Evolutionary conservation across 192 early-diverging fungal species (phyloP), one percentile per base, ranked within the genome.

Genomic region (Jimgerdemannia flammicorona): DNA sequence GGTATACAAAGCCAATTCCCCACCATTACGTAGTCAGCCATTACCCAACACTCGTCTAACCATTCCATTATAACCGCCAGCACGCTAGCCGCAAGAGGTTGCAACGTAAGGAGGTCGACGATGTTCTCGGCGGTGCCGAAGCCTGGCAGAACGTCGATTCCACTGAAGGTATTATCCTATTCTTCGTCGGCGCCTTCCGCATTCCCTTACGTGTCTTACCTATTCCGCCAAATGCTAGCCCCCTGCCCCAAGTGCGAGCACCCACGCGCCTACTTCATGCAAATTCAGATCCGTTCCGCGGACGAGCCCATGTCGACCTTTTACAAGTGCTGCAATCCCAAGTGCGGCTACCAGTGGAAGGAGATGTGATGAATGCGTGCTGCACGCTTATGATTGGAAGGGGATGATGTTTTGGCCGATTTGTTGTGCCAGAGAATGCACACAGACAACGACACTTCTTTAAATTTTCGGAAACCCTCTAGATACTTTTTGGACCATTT

Each of bases 261-360:
- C 72, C 83, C 84, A 29, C 76, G 86, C 44, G 91, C 92, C 3
- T 93, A 90, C 81, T 98, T 91, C 79, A 91, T 95, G 90, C 91
- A 92, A 80, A 91, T 98, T 64, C 96, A 98, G 81, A 96, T 93
- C 64, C 91, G 96, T 44, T 95, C 94, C 11, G 95, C 95, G 9
- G 97, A 99, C 85, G 97, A 99, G 83, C 96, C 97, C 18, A 94
- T 92, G 88, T 94, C 96, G 14, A 92, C 90, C 18, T 98, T 98
- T 79, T 99, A 91, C 86, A 94, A 91, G 77, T 95, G 94, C 80
- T 90, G 88, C 75, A 91, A 89, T 74, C 77, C 81, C n/a, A 74
- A 86, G 40, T 95, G 93, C 71, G 78, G 84, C 59, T 74, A 87
- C 75, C 88, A 90, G 70, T 95, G 93, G 93, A 90, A 89, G 74